Evolutionary conservation across 2,329 filamentous ascomycete genomes (phyloP).

Genomic region (Colletotrichum sp.): DNA sequence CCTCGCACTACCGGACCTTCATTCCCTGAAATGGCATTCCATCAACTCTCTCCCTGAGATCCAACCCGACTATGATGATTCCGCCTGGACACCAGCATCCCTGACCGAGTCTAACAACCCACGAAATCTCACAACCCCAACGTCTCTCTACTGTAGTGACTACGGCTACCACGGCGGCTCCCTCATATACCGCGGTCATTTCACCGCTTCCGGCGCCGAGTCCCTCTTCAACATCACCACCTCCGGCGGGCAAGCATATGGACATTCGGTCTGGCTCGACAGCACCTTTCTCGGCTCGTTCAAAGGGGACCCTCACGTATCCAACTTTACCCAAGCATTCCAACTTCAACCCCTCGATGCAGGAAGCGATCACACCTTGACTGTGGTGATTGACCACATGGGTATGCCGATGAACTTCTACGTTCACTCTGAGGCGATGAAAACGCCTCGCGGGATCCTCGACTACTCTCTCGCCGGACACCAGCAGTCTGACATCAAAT

Average conservation of each 20-base stretch:
- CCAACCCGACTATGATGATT: conserved; percentile 35
- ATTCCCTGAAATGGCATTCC: conserved; percentile 10
- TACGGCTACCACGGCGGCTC: conserved; percentile 73
- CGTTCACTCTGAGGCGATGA: conserved; percentile 60
- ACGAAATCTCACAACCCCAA: conserved; percentile 57
- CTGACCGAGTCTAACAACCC: conserved; percentile 25
- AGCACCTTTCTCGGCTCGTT: conserved; percentile 46
- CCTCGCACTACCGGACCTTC: conserved; percentile 10
- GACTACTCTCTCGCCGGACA: conserved; percentile 57
- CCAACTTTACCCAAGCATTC: conserved; percentile 41
- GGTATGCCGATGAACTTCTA: conserved; percentile 68
- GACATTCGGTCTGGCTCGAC: conserved; percentile 68
- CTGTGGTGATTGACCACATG: conserved; percentile 72
- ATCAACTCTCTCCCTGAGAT: conserved; percentile 27
- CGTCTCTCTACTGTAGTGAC: conserved; percentile 68
- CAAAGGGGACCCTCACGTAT: background rate
- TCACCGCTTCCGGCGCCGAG: conserved; percentile 63
- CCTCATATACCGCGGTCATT: conserved; percentile 70
- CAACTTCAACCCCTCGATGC: conserved; percentile 37
- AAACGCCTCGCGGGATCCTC: conserved; percentile 62
- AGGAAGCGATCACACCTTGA: conserved; percentile 64
- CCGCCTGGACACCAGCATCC: conserved; percentile 46
- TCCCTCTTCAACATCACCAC: conserved; percentile 57
- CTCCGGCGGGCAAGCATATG: conserved; percentile 69
- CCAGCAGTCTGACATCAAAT: conserved; percentile 50